A percentile compares a stretch with the other conserved stretches of the same genome.
Conservation (phyloP, 495 filamentous ascomycete genomes). For the Pyrenula massariospora region DNA sequence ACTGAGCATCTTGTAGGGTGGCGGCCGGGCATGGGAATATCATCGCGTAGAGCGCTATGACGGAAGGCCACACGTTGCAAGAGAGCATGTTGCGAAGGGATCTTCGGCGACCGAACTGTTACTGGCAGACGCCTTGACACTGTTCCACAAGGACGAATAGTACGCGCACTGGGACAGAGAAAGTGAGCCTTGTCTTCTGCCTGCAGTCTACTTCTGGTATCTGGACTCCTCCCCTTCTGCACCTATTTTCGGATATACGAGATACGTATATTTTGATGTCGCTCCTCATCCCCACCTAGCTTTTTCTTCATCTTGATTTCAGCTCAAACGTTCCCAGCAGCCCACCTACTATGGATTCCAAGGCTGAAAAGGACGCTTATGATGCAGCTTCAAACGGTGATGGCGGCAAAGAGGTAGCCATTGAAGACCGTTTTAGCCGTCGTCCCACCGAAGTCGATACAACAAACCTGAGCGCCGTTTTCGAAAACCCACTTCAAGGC, state of each 20-base stretch:
- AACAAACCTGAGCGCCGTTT: slow-evolving; percentile 19
- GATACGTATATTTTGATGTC: not conserved
- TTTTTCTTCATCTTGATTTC: not conserved
- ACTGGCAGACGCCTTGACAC: too few relatives aligned
- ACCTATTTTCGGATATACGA: not conserved
- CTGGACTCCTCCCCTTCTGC: not conserved
- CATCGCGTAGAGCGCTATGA: too few relatives aligned
- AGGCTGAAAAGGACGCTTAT: not conserved
- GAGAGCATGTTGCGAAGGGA: too few relatives aligned
- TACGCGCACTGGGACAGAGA: too few relatives aligned
- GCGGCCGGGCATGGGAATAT: too few relatives aligned
- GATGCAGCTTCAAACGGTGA: not conserved
- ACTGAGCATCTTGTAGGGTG: too few relatives aligned
- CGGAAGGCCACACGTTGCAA: too few relatives aligned
- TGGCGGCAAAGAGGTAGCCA: not conserved
- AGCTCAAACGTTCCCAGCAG: not conserved
- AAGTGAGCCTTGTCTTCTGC: not conserved
- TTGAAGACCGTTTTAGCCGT: not conserved
- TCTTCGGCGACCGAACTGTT: too few relatives aligned
- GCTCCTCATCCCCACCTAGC: not conserved
- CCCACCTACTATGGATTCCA: not conserved
- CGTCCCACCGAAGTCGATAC: not conserved
- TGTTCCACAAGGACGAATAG: too few relatives aligned
- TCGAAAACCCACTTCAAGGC: slow-evolving; percentile 39
- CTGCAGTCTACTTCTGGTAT: not conserved